A percentile compares a stretch with the other conserved stretches of the same genome.
phyloP scores from a whole-genome alignment of 1,139 yeast species.

The Tardiomyces depauwii region DNA sequence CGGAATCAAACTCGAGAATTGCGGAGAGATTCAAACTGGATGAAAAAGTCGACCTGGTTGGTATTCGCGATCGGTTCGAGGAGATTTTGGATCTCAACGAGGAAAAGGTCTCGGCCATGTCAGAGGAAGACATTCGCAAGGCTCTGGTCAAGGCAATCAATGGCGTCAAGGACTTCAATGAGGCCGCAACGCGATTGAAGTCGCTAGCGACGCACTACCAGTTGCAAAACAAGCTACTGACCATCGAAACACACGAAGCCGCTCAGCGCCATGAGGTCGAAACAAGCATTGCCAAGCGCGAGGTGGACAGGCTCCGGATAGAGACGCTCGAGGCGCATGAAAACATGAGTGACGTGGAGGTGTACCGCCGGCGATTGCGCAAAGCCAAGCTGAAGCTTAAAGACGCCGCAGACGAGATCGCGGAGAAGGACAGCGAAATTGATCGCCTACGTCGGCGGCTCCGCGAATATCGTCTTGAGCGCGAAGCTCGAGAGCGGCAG shows the following conservation, averaged over 20 bases:
- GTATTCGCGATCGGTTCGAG: background rate
- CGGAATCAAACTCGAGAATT: background rate
- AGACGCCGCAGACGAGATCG: slow-evolving; percentile 33
- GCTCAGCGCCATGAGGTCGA: slow-evolving; percentile 38
- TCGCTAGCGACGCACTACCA: slow-evolving; percentile 16
- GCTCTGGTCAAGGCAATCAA: slow-evolving; percentile 10
- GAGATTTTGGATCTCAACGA: slow-evolving; percentile 2
- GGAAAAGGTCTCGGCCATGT: slow-evolving; percentile 5
- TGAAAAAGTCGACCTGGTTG: background rate
- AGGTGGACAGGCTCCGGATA: slow-evolving; percentile 35
- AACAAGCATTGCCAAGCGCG: slow-evolving; percentile 34
- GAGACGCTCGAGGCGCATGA: slow-evolving; percentile 18
- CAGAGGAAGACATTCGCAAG: slow-evolving; percentile 5
- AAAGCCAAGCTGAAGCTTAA: slow-evolving; percentile 31
- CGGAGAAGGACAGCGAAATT: slow-evolving; percentile 32
- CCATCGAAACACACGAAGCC: slow-evolving; percentile 28
- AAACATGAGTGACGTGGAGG: slow-evolving; percentile 15
- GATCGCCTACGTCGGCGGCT: slow-evolving; percentile 17
- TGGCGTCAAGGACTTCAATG: slow-evolving; percentile 10
- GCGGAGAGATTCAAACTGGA: background rate
- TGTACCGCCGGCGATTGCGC: slow-evolving; percentile 28
- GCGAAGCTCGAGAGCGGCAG: slow-evolving; percentile 11
- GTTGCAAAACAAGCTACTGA: slow-evolving; percentile 30
- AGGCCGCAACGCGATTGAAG: slow-evolving; percentile 14
- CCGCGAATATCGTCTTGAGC: slow-evolving; percentile 13